phyloP scores from a whole-genome alignment of 1,284 basidiomycete genomes.

The Gomphus bonarii region DNA sequence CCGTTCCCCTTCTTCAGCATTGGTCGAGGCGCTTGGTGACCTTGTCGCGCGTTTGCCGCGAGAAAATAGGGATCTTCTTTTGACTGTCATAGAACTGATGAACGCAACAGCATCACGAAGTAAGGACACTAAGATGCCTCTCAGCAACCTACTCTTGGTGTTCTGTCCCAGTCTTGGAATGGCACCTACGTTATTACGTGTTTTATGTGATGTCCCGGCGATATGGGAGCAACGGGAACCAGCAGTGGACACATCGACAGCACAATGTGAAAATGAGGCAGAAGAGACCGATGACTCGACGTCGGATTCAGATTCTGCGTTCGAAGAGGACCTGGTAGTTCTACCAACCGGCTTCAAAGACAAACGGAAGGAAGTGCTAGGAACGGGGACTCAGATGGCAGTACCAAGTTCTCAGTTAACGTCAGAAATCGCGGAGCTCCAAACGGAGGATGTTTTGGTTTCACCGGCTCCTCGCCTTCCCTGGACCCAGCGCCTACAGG shows the following conservation, averaged over 20 bases:
- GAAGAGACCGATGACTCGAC: not conserved
- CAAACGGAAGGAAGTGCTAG: not conserved
- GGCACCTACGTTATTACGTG: constrained; percentile 62
- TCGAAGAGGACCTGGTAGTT: not conserved
- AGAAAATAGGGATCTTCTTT: constrained; percentile 64
- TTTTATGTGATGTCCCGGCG: constrained; percentile 58
- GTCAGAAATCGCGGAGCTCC: not conserved
- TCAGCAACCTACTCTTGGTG: constrained; percentile 70
- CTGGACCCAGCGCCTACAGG: not conserved
- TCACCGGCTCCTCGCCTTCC: not conserved
- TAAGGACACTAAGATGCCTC: constrained; percentile 73
- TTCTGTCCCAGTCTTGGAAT: constrained; percentile 76
- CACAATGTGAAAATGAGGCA: not conserved
- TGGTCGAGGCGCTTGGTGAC: constrained; percentile 31
- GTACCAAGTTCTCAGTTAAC: not conserved
- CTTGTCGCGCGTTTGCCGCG: constrained; percentile 56
- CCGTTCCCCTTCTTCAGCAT: constrained; percentile 4
- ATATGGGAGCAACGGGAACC: constrained; percentile 41
- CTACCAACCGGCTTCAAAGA: not conserved
- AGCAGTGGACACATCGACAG: not conserved
- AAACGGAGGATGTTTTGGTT: not conserved
- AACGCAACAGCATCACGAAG: constrained; percentile 50
- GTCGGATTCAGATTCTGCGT: not conserved
- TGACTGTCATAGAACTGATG: constrained; percentile 65
- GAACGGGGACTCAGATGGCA: not conserved